Evolutionary conservation across 1,139 yeast genomes (phyloP), one percentile per base, ranked within the genome.

Genomic region (Candida sanyaensis): DNA sequence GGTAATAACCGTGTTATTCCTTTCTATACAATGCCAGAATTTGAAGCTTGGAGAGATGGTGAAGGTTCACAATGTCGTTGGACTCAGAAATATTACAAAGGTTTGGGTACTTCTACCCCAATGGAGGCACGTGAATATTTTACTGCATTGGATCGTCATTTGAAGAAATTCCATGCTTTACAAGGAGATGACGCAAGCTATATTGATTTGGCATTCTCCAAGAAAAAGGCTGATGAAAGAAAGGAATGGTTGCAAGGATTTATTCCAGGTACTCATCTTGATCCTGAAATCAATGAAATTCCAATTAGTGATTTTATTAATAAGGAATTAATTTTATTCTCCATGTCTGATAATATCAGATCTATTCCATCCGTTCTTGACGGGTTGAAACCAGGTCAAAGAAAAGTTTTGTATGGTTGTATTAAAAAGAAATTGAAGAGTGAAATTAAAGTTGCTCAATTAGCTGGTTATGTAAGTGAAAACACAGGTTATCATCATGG

Each of bases 401-500:
- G 99, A 62, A 95, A 95, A 63, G 96, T 93, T 39, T 70, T 95
- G 55, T 93, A 73, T 66, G 97, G 96, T 48, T 87, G 93, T 62
- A 88, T 92, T 67, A 88, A 88, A 64, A 84, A 91, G 65, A 90
- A 90, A 58, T 73, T 90, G 56, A 80, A 71, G 46, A 73, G 77
- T 38, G 97, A 93, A 69, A 83, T 90, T 58, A 92, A 92, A 62
- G 98, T 95, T 37, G 90, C 95, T 7, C 96, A 88, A 63, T 78
- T 95, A 55, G 95, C 89, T 24, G 97, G 97, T 60, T 89, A 88
- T 61, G 89, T 92, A 32, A 81, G 93, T 29, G 96, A 88, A 64
- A 85, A 87, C 51, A 89, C 98, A 0, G 96, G 92, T 1, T 95
- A 95, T 63, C 99, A 95, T 62, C 99, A 95, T 64, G 99, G 98